Evolutionary conservation across 2,329 filamentous ascomycete genomes (phyloP), one percentile per base, ranked within the genome.

Genomic region (Sclerotinia borealis): DNA sequence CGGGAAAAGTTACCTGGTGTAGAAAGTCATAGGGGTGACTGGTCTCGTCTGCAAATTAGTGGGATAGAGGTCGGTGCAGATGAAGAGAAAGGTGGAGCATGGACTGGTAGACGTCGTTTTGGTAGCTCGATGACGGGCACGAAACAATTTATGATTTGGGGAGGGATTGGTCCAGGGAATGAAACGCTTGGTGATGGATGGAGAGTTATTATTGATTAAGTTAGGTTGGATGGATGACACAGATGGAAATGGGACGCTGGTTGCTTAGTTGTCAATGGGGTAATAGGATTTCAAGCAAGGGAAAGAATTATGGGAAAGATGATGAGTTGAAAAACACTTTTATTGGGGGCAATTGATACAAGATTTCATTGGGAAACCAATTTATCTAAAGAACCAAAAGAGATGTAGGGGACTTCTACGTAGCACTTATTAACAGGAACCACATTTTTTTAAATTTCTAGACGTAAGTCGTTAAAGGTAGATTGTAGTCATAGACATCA

Each of bases 81-180:
- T 61, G 47, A 61, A 41, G 43, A 61, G 27, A 43, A 43, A 34
- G 59, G 36, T 9, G 59, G 59, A 31, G 47, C 36, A 2, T 61
- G 59, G 59, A 61, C 59, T 8, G 49, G 59, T 19, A 52, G 59
- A 52, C 36, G 47, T 19, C 25, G 43, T 8, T 52, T 61, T 43
- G 36, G 59, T 22, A 61, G 45, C 27, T 50, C 59, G n/a, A 61
- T 61, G 59, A 61, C 59, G 11, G 59, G 59, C 1, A 41, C 59
- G 9, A 52, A 51, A 39, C 47, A 61, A 25, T 41, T 61, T 9
- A 61, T 61, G 59, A 43, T 61, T 22, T 61, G 59, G 59, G 59
- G 59, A 8, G 59, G 59, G 4, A 17, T 39, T 10, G 36, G 37
- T 2, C 25, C 36, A 9, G 27, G 36, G 19, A 29, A 29, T 41